These are phyloP conservation scores for Diaporthe sp. DNA, from an alignment of 2,329 filamentous ascomycete species.

Conservation along the genomic window DNA sequence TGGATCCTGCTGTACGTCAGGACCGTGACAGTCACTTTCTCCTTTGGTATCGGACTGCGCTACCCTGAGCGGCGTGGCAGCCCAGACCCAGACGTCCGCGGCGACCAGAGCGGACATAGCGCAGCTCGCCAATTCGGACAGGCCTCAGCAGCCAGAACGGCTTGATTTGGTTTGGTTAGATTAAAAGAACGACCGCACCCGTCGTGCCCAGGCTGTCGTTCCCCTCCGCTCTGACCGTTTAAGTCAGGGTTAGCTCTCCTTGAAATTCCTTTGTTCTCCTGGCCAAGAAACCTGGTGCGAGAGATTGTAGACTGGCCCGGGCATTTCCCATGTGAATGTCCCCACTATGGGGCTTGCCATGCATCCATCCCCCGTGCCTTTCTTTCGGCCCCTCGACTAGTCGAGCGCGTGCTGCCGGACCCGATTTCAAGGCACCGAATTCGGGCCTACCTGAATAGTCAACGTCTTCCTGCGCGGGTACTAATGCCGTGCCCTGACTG, in stretches of 20 bases:
- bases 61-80: neutral
- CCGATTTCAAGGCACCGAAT: constrained; percentile 13
- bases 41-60: neutral
- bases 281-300: neutral
- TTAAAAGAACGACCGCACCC: neutral
- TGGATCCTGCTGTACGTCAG: constrained; percentile 24
- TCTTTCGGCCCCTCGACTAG: neutral
- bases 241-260: neutral
- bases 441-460: constrained; percentile 16
- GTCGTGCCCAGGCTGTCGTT: constrained; percentile 16
- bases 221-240: constrained; percentile 10
- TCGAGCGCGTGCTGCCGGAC: constrained; percentile 5
- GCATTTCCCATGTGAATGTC: constrained; percentile 17
- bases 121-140: neutral
- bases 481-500: constrained; percentile 8
- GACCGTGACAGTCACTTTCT: constrained; percentile 12
- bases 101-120: constrained; percentile 6
- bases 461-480: neutral
- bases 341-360: constrained; percentile 8
- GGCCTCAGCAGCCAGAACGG: neutral
- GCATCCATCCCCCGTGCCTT: constrained; percentile 3
- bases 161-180: constrained; percentile 11
- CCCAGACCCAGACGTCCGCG: neutral
- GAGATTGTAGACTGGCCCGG: neutral
- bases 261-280: constrained; percentile 4